Evolutionary conservation across 2,329 filamentous ascomycete species (phyloP), one percentile per base, ranked within the genome.

Genomic region (Cladosporium sp.): DNA sequence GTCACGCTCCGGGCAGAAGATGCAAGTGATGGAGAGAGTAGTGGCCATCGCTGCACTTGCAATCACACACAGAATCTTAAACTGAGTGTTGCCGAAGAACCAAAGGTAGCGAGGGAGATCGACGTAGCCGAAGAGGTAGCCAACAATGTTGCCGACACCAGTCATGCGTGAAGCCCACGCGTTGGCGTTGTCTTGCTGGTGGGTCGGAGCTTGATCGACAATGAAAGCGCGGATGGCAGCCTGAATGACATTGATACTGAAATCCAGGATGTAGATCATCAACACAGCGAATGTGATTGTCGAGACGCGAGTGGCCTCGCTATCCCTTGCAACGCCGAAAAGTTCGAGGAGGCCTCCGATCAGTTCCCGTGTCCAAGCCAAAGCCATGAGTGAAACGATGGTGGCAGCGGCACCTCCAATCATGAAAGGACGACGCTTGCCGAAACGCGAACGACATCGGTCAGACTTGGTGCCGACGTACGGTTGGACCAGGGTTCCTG

Each of bases 161-260:
- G 89, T 90, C 65, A 94, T 86, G 60, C 94, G 88, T 73, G 92
- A 93, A 23, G 94, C 92, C 93, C 96, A 97, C 48, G 94, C 90
- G 79, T 98, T 98, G 63, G 93, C 94, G 43, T 89, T 85, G 78
- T 97, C 93, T 80, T 98, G 94, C 76, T 98, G 94, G 74, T 97
- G 93, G 1, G 91, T 87, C 0, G 95, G 95, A 0, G 92, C 91
- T 73, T 93, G 94, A 75, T 98, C 94, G 26, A 97, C 91, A 63
- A 98, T 96, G 76, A 96, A 96, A 26, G 93, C 92, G 69, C 93
- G 87, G 73, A 97, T 91, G 5, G 89, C 91, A 58, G 95, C 94
- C 85, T 98, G 94, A 36, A 98, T 89, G 65, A 93, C 95, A 79
- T 98, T 98, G 81, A 98, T 95, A 72, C 93, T 88, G 77, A 98